Conservation (phyloP, 257 asterid genomes). For the Nicotiana benthamiana region DNA sequence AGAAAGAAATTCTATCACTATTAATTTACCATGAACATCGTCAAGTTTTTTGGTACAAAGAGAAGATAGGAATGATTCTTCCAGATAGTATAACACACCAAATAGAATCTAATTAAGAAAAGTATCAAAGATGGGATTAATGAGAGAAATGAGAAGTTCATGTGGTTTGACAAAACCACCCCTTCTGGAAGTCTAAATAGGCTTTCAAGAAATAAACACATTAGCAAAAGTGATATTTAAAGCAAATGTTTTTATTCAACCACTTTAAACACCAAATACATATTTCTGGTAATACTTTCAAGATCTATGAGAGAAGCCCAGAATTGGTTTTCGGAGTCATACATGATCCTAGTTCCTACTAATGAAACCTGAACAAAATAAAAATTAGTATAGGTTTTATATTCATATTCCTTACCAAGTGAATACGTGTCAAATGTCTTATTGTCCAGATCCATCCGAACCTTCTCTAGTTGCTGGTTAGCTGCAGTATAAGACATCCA, state of each 20-base stretch:
- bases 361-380: not conserved
- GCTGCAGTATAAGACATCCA: slow-evolving; percentile 94
- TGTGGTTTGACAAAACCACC: not conserved
- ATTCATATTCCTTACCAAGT: slow-evolving; percentile 48
- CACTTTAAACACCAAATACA: not conserved
- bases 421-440: slow-evolving; percentile 64
- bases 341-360: not conserved
- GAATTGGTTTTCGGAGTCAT: not conserved
- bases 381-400: not conserved
- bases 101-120: not conserved
- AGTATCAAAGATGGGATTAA: no score
- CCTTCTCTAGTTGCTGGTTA: slow-evolving; percentile 74
- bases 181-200: not conserved
- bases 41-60: not conserved
- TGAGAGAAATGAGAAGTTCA: not conserved
- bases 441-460: slow-evolving; percentile 85
- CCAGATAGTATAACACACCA: not conserved
- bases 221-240: not conserved
- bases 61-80: not conserved
- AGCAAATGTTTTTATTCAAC: not conserved
- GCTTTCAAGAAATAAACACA: not conserved
- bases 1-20: not conserved
- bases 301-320: not conserved
- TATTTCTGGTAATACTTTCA: not conserved
- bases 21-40: not conserved